Base-by-base conservation (phyloP, 2,329 filamentous ascomycete species). In the Sporothrix euskadiensis region DNA sequence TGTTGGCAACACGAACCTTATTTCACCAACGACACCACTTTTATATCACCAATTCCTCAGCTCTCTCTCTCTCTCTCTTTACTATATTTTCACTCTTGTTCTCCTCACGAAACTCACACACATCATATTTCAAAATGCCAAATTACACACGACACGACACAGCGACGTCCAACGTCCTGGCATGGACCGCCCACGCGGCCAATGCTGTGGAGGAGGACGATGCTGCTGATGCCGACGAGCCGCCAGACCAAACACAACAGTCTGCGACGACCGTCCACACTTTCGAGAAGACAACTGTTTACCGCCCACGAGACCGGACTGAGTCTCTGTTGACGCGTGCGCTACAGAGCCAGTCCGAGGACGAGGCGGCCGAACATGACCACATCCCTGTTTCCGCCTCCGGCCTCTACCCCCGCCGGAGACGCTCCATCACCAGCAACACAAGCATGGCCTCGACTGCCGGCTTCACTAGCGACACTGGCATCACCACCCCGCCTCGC, bases 381-480 rank as follows among this genome's bases (percentile, higher is more conserved):
- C 77, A 79, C 61, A 81, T 81, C 47, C 81, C 83, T 14, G 79
- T 81, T 57, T 77, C 82, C 56, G 79, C 81, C 59, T 77, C 82
- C 56, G 49, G 68, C 44, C 77, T 78, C n/a, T 79, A 78, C 71
- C 80, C 79, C 30, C 80, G 82, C 47, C 83, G 87, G 74, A 83
- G 87, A 77, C 85, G 89, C 74, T 95, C 92, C 74, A 90, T 91
- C 78, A 91, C 90, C 80, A 97, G 93, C 84, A 95, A 91, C 79
- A 84, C 90, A 77, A 97, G 94, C 83, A 83, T 91, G 74, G 87
- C 92, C 63, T 97, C 94, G 1, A 97, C 94, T 3, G 92, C 92
- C 52, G 95, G 98, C 76, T 86, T 98, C 73, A 98, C 94, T n/a
- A 98, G 94, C 82, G 96, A 98, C 79, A 96, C 93, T 73, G 94